Percentiles rank a stretch among this genome's conserved stretches.
phyloP scores from a whole-genome alignment of 192 early-diverging fungal genomes.

The Backusella morwellensis region DNA sequence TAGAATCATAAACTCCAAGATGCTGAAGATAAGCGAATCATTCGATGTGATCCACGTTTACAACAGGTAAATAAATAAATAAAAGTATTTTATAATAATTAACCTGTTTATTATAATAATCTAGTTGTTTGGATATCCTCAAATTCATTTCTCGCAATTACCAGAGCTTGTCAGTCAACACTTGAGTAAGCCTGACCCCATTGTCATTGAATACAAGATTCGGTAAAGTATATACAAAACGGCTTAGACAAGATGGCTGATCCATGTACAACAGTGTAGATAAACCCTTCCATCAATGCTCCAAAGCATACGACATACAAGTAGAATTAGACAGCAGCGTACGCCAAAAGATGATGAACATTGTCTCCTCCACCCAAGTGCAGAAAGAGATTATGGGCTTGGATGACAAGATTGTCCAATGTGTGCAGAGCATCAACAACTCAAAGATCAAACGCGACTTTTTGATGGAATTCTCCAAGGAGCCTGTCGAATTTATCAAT shows the following conservation, averaged over 20 bases:
- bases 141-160: slow-evolving; percentile 78
- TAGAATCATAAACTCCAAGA: slow-evolving; percentile 88
- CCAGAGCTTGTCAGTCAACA: slow-evolving; percentile 79
- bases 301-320: slow-evolving; percentile 88
- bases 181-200: slow-evolving; percentile 79
- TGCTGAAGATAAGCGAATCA: slow-evolving; percentile 81
- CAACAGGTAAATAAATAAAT: background rate
- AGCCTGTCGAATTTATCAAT: slow-evolving; percentile 88
- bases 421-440: slow-evolving; percentile 83
- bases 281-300: slow-evolving; percentile 71
- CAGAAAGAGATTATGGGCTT: slow-evolving; percentile 43
- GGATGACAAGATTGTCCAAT: slow-evolving; percentile 72
- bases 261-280: slow-evolving; percentile 61
- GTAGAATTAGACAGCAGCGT: slow-evolving; percentile 82
- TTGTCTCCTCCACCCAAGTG: slow-evolving; percentile 42
- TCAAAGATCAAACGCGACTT: slow-evolving; percentile 92
- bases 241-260: background rate
- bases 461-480: slow-evolving; percentile 80
- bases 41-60: slow-evolving; percentile 71
- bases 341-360: slow-evolving; percentile 52
- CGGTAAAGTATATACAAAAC: background rate
- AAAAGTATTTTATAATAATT: too few species aligned
- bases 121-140: slow-evolving; percentile 62
- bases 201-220: slow-evolving; percentile 79
- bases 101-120: slow-evolving; percentile 38